Conservation (phyloP, 116 monocot species). For the Cymodocea nodosa region DNA sequence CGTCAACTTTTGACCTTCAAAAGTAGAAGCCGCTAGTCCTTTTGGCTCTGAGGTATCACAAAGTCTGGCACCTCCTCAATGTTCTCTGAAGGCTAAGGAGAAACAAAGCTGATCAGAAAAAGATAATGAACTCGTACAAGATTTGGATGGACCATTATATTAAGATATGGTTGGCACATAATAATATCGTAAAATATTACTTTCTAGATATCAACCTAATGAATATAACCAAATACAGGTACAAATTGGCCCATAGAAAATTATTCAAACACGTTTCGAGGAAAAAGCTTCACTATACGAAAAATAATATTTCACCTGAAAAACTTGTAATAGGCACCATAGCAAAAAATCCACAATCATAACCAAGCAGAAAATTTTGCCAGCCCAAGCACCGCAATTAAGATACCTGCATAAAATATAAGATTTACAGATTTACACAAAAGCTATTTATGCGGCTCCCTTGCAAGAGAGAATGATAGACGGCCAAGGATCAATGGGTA, state of each 20-base stretch:
- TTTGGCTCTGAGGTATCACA: not conserved
- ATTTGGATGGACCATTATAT: not conserved
- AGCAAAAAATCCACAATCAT: slow-evolving; percentile 82
- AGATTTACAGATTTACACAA: too few relatives aligned
- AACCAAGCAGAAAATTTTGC: slow-evolving; percentile 84
- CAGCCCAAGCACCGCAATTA: slow-evolving; percentile 81
- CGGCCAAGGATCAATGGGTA: too few relatives aligned
- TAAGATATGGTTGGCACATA: not conserved
- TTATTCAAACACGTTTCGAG: not conserved
- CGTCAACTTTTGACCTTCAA: slow-evolving; percentile 11
- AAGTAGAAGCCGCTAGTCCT: slow-evolving; percentile 2
- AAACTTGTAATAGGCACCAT: slow-evolving; percentile 54
- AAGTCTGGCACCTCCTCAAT: slow-evolving; percentile 91
- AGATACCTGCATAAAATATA: slow-evolving; percentile 41
- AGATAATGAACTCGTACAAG: not conserved
- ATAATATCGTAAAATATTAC: not conserved
- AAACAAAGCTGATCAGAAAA: not conserved
- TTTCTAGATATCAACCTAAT: not conserved
- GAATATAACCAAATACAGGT: too few relatives aligned
- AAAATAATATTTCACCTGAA: slow-evolving; percentile 40
- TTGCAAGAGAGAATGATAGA: too few relatives aligned
- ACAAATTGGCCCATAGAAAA: not conserved
- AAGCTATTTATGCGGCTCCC: too few relatives aligned
- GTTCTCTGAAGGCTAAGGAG: slow-evolving; percentile 38
- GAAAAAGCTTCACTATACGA: not conserved